These are phyloP conservation scores for Tulasnella calospora DNA, from an alignment of 768 basidiomycete species.

Conservation along the genomic window DNA sequence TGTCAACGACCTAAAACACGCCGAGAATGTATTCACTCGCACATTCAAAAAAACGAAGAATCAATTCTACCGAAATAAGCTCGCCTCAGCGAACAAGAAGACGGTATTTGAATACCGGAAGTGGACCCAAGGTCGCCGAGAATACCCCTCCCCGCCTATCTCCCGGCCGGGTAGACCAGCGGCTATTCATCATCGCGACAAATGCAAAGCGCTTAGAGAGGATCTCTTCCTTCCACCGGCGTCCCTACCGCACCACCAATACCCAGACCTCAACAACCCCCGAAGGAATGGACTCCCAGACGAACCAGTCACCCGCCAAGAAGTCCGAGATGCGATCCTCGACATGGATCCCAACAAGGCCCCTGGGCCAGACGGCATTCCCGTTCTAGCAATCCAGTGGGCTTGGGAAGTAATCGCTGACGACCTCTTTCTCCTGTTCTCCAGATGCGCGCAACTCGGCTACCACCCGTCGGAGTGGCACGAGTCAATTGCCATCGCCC, in stretches of 20 bases:
- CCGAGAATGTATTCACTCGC: not conserved
- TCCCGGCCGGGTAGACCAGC: not conserved
- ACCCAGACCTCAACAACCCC: not conserved
- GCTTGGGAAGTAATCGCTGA: conserved; percentile 22
- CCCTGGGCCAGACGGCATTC: conserved; percentile 20
- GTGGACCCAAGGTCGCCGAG: not conserved
- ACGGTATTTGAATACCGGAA: not conserved
- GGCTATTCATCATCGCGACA: not conserved
- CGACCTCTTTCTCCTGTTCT: conserved; percentile 2
- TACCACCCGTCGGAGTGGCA: conserved; percentile 25
- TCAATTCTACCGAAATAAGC: not conserved
- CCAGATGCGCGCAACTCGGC: conserved; percentile 1
- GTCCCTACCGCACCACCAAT: not conserved
- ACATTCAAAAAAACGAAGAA: not conserved
- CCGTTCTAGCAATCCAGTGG: conserved; percentile 7
- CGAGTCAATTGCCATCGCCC: conserved; percentile 12
- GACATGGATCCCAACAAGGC: conserved; percentile 22
- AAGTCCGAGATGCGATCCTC: conserved; percentile 17
- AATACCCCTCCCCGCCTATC: conserved; percentile 9
- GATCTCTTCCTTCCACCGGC: not conserved
- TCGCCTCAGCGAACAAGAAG: not conserved
- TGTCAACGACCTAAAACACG: not conserved
- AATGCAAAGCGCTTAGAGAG: not conserved
- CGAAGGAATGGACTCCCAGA: not conserved
- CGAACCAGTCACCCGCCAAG: not conserved